A percentile compares a stretch with the other conserved stretches of the same genome.
These are phyloP conservation scores for Crithidia mellificae DNA, from an alignment of 208 protist species.

Conservation along the genomic window DNA sequence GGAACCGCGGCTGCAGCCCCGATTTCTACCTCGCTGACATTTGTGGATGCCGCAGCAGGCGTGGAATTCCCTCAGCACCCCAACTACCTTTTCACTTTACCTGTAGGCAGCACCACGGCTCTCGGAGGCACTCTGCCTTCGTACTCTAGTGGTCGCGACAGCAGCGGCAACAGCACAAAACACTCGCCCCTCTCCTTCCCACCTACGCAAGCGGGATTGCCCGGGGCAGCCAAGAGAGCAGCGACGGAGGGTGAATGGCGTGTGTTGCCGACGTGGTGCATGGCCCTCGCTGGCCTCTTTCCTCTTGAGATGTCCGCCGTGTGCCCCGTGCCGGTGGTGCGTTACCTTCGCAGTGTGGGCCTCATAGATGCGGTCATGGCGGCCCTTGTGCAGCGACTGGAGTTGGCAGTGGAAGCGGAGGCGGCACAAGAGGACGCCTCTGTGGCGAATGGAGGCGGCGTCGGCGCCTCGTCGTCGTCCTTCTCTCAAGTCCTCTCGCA, in stretches of 20 bases:
- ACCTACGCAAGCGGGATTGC: too few relatives aligned
- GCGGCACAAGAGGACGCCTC: not conserved
- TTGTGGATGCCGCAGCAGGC: not conserved
- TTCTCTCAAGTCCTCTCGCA: not conserved
- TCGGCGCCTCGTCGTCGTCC: not conserved
- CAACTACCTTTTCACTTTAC: conserved; percentile 7
- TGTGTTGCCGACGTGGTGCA: conserved; percentile 50
- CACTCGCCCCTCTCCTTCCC: too few relatives aligned
- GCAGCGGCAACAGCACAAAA: not conserved
- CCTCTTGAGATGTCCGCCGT: conserved; percentile 40
- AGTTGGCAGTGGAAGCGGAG: conserved; percentile 25
- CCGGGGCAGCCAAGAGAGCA: not conserved
- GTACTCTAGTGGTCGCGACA: too few relatives aligned
- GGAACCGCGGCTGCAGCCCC: conserved; percentile 2
- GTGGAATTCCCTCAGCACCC: conserved; percentile 20
- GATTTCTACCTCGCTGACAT: not conserved
- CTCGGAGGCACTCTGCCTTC: too few relatives aligned
- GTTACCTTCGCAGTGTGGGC: conserved; percentile 56
- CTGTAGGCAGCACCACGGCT: conserved; percentile 8
- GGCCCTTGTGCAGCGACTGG: conserved; percentile 26
- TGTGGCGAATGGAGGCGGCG: too few relatives aligned
- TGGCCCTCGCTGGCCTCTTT: conserved; percentile 51
- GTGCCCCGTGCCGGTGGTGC: conserved; percentile 32
- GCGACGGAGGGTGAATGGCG: too few relatives aligned
- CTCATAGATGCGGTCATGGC: conserved; percentile 42